Evolutionary conservation across 352 stramenopile species (phyloP), one percentile per base, ranked within the genome.

Genomic region (Plasmopara halstedii): DNA sequence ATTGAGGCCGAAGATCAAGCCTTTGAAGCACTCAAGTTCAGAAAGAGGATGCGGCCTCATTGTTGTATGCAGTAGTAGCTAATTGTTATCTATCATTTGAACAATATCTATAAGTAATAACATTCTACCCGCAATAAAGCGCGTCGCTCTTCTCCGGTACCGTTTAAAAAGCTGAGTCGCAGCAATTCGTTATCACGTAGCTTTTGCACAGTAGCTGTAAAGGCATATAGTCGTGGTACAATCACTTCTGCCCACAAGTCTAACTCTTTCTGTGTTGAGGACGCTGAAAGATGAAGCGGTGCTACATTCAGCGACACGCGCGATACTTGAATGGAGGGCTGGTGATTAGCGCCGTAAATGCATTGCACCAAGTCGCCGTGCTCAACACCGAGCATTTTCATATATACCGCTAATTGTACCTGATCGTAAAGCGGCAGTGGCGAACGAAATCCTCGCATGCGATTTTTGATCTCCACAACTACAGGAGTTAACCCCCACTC

Each of bases 401-500:
- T 79, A 51, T 91, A 91, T 17, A 91, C 62, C 13, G 74, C 76
- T 52, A 88, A 70, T 38, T 91, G 79, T 15, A 91, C 77, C 21
- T 83, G 66, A 42, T 91, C 79, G 43, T 88, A 67, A 11, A 90
- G 63, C 5, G 73, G 79, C 2, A 67, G 73, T 4, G 71, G 75
- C 7, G 73, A 54, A 6, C 65, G 64, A 39, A 90, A 85, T 27
- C 62, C 60, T 22, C 65, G 62, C 53, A 90, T 50, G 14, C 79
- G 73, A 54, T 88, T 90, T 53, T 90, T 90, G 14, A 90, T 65
- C 43, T 90, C 79, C 10, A 90, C 63, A 21, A 90, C 61, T 6
- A 86, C 70, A 5, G 67, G 73, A 13, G 61, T 67, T 17, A 87
- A 52, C 20, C 51, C 51, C 79, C 79, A 90, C 33, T 81, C 62